phyloP scores from a whole-genome alignment of 1,139 yeast genomes.

The Geotrichum aggregatum region DNA sequence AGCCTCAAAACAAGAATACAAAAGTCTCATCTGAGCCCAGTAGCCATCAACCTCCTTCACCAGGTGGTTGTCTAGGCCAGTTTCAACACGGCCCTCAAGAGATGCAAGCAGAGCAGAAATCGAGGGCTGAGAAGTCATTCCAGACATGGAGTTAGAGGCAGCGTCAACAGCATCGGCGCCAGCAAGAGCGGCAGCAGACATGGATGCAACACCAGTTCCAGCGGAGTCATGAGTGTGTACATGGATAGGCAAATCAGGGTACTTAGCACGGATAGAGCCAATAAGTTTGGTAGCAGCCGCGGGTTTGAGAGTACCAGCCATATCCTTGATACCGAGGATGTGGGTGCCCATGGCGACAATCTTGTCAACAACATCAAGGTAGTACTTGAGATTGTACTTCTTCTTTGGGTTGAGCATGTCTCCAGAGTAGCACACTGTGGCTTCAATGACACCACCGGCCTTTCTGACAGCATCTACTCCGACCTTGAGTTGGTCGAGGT shows the following conservation, averaged over 20 bases:
- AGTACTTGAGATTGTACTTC: slow-evolving; percentile 91
- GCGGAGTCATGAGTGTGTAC: slow-evolving; percentile 99
- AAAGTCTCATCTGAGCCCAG: slow-evolving; percentile 98
- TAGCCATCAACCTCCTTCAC: slow-evolving; percentile 84
- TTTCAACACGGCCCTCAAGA: slow-evolving; percentile 76
- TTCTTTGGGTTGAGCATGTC: slow-evolving; percentile 94
- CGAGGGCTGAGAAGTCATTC: slow-evolving; percentile 97
- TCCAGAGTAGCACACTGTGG: slow-evolving; percentile 97
- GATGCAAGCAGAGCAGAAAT: slow-evolving; percentile 90
- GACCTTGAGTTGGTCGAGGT: slow-evolving; percentile 90
- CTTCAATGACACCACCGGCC: slow-evolving; percentile 98
- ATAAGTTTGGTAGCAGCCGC: slow-evolving; percentile 80
- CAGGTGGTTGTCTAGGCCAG: slow-evolving; percentile 62
- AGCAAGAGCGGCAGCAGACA: slow-evolving; percentile 89
- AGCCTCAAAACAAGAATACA: slow-evolving; percentile 96
- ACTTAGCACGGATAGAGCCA: slow-evolving; percentile 74
- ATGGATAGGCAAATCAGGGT: slow-evolving; percentile 93
- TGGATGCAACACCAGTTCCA: slow-evolving; percentile 97
- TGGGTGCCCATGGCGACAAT: slow-evolving; percentile 95
- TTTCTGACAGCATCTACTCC: slow-evolving; percentile 97
- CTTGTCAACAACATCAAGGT: slow-evolving; percentile 72
- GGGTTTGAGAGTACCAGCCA: slow-evolving; percentile 99
- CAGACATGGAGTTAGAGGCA: slow-evolving; percentile 95
- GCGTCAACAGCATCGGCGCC: slow-evolving; percentile 99
- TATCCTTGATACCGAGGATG: slow-evolving; percentile 93